A percentile compares a stretch with the other conserved stretches of the same genome.
phyloP scores from a whole-genome alignment of 345 rosid species.

The Lenwebbia sp. region DNA sequence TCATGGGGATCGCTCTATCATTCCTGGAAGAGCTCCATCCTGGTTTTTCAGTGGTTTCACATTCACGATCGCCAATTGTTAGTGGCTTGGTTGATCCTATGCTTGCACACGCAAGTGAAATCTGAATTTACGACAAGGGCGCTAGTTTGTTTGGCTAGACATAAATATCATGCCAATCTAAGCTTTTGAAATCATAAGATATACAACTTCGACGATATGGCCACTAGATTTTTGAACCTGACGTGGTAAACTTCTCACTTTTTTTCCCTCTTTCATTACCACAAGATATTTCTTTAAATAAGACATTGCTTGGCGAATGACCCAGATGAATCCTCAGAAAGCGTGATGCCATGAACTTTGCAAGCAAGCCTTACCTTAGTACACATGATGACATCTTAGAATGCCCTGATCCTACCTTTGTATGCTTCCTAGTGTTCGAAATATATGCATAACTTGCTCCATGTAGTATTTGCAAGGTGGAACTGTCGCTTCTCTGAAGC shows the following conservation, averaged over 20 bases:
- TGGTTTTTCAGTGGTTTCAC: not conserved
- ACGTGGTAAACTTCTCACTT: not conserved
- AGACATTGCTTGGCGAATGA: not conserved
- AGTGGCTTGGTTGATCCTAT: not conserved
- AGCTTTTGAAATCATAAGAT: not conserved
- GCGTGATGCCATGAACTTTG: not conserved
- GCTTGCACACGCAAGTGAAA: not conserved
- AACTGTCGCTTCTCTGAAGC: conserved; percentile 12
- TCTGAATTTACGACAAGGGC: not conserved
- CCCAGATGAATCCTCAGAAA: not conserved
- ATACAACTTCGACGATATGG: not conserved
- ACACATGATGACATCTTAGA: not conserved
- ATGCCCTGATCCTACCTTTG: not conserved
- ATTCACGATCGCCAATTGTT: not conserved
- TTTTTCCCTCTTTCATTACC: not conserved
- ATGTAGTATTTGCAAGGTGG: conserved; percentile 12
- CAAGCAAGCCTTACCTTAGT: not conserved
- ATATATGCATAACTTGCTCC: not conserved
- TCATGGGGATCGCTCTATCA: not conserved
- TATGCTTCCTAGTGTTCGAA: not conserved
- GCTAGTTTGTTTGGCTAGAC: not conserved
- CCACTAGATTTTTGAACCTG: not conserved
- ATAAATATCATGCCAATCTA: not conserved
- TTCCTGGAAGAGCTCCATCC: not conserved
- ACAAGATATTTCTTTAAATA: fast-evolving